Evolutionary conservation across 148 eudicot species (phyloP).

Genomic region (Rhododendron mucronatum): DNA sequence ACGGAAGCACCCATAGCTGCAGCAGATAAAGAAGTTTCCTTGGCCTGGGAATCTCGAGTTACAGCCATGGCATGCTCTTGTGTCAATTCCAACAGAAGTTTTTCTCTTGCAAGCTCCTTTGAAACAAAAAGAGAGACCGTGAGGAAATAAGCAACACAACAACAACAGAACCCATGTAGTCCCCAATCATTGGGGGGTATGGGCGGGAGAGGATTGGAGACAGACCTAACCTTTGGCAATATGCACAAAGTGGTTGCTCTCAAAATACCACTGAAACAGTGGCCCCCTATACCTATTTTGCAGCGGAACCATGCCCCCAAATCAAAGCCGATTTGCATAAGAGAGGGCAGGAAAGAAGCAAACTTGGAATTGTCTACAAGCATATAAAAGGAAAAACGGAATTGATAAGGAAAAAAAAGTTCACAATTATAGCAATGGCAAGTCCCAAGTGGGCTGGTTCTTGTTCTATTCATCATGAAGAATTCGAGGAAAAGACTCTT

Average conservation of each 20-base stretch:
- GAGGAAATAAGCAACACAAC: not conserved
- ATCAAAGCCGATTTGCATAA: too few relatives aligned
- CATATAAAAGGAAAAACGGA: not conserved
- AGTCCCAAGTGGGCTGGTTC: not conserved
- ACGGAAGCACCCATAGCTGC: constrained; percentile 91
- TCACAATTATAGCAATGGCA: not conserved
- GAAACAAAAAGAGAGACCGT: not conserved
- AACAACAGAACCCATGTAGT: too few relatives aligned
- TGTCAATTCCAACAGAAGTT: constrained; percentile 53
- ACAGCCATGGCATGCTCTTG: constrained; percentile 46
- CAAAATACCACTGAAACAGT: too few relatives aligned
- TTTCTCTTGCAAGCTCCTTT: constrained; percentile 75
- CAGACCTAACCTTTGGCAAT: too few relatives aligned
- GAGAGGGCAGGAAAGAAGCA: not conserved
- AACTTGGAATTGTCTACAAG: not conserved
- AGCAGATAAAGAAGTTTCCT: constrained; percentile 56
- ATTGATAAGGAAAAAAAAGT: not conserved
- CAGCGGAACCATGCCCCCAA: too few relatives aligned
- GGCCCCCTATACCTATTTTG: too few relatives aligned
- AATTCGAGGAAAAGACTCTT: not conserved
- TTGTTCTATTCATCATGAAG: not conserved
- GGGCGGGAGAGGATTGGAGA: too few relatives aligned
- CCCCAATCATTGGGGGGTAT: too few relatives aligned
- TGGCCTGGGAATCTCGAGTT: constrained; percentile 49
- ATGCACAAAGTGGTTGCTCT: too few relatives aligned